phyloP scores from a whole-genome alignment of 768 basidiomycete species.

The Tricholoma terreum region DNA sequence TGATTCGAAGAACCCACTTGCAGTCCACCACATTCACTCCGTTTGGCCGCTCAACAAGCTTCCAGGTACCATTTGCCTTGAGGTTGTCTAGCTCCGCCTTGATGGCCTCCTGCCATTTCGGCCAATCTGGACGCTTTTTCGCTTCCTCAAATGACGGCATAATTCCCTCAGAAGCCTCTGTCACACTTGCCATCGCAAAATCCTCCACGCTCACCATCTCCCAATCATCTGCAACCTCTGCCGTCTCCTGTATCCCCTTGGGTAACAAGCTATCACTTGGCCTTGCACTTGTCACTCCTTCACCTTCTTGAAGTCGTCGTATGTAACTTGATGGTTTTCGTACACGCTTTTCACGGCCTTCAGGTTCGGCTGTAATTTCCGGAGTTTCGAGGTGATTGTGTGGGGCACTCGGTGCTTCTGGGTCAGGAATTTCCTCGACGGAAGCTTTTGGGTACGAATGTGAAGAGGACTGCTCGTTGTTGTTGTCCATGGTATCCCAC shows the following conservation, averaged over 20 bases:
- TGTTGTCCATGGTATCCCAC: neutral
- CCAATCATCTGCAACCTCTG: neutral
- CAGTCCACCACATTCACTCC: slow-evolving; percentile 15
- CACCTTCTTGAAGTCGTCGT: neutral
- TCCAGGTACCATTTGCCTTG: slow-evolving; percentile 14
- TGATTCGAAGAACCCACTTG: slow-evolving; percentile 13
- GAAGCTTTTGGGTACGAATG: neutral
- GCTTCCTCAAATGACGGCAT: slow-evolving; percentile 15
- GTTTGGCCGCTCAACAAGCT: slow-evolving; percentile 7
- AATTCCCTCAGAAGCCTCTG: slow-evolving; percentile 8
- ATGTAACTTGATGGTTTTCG: neutral
- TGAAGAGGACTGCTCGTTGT: neutral
- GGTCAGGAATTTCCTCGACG: neutral
- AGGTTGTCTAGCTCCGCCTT: slow-evolving; percentile 16
- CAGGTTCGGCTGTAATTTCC: neutral
- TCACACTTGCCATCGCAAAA: slow-evolving; percentile 1
- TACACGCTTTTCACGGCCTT: neutral
- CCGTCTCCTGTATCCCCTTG: slow-evolving; percentile 3
- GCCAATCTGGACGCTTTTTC: slow-evolving; percentile 10
- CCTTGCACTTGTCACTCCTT: neutral
- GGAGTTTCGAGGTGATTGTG: neutral
- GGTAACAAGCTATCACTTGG: neutral
- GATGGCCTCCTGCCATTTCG: slow-evolving; percentile 17
- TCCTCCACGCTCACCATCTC: slow-evolving; percentile 1
- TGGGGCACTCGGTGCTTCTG: neutral